Percentiles rank a stretch among this genome's conserved stretches.
Evolutionary conservation across 441 rosid species (phyloP).

Genomic region (Gossypium trilobum): DNA sequence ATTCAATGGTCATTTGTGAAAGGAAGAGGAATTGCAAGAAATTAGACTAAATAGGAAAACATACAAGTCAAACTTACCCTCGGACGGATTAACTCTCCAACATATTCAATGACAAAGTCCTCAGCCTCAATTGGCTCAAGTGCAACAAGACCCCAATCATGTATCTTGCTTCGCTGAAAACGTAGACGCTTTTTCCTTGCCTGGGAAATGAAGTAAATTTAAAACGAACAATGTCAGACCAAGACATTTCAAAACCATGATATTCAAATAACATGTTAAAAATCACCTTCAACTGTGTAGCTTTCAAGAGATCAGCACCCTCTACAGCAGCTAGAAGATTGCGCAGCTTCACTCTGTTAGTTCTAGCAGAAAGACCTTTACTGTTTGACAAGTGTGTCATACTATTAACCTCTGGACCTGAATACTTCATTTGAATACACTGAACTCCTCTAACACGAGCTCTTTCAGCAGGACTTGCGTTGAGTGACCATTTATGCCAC

Average conservation of each 20-base stretch:
- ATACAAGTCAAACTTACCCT: slow-evolving; percentile 44
- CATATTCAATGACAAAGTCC: slow-evolving; percentile 97
- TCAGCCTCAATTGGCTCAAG: slow-evolving; percentile 95
- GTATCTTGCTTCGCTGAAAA: slow-evolving; percentile 93
- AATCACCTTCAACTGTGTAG: slow-evolving; percentile 82
- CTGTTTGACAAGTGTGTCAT: slow-evolving; percentile 36
- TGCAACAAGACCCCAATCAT: slow-evolving; percentile 98
- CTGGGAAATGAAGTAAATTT: slow-evolving; percentile 32
- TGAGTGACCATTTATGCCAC: slow-evolving; percentile 84
- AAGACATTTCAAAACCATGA: slow-evolving; percentile 2
- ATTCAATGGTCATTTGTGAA: slow-evolving; percentile 14
- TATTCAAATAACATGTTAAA: slow-evolving; percentile 16
- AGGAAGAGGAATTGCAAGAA: slow-evolving; percentile 12
- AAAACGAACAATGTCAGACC: not conserved
- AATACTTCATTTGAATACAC: slow-evolving; percentile 30
- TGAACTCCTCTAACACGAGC: slow-evolving; percentile 62
- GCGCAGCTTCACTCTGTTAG: slow-evolving; percentile 88
- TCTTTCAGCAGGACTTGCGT: slow-evolving; percentile 77
- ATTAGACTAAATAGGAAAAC: not conserved
- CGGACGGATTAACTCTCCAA: slow-evolving; percentile 90
- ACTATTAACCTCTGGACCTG: slow-evolving; percentile 40
- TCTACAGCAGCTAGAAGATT: slow-evolving; percentile 98
- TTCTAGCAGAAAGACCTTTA: slow-evolving; percentile 88
- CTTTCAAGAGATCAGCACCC: slow-evolving; percentile 89
- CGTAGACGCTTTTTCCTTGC: slow-evolving; percentile 80